phyloP scores from a whole-genome alignment of 164 flowering plant species.

The Umbilicus rupestris region DNA sequence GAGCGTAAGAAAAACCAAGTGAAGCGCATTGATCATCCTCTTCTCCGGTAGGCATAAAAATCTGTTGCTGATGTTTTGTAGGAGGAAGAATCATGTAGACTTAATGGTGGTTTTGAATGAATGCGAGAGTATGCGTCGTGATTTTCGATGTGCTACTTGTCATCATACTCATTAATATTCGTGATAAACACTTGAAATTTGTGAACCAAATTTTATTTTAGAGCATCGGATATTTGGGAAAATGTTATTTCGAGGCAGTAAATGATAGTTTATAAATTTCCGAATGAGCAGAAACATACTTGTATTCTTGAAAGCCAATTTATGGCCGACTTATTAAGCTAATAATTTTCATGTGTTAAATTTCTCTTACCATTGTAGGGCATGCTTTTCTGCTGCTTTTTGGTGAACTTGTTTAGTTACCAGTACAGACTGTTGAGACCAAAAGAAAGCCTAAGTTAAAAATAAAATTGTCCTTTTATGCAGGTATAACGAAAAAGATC shows the following conservation, averaged over 20 bases:
- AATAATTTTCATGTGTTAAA: too few species aligned
- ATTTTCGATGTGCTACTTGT: neutral
- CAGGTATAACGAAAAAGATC: neutral
- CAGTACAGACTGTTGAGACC: neutral
- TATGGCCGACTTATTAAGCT: too few species aligned
- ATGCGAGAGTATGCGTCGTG: neutral
- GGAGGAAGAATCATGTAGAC: neutral
- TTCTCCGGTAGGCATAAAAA: neutral
- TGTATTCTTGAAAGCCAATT: too few species aligned
- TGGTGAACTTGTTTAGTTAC: neutral
- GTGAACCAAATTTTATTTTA: neutral
- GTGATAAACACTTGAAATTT: neutral
- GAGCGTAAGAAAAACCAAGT: neutral
- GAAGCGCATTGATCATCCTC: slow-evolving; percentile 4
- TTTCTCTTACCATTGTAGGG: neutral
- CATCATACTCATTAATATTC: neutral
- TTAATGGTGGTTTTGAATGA: neutral
- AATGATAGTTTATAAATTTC: too few species aligned
- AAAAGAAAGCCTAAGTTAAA: neutral
- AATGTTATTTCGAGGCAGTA: too few species aligned
- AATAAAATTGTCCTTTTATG: neutral
- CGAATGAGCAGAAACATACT: too few species aligned
- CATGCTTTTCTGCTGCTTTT: neutral
- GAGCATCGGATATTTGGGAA: too few species aligned
- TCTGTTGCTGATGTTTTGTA: neutral